phyloP scores from a whole-genome alignment of 495 filamentous ascomycete genomes.

The Xylaria venustula region DNA sequence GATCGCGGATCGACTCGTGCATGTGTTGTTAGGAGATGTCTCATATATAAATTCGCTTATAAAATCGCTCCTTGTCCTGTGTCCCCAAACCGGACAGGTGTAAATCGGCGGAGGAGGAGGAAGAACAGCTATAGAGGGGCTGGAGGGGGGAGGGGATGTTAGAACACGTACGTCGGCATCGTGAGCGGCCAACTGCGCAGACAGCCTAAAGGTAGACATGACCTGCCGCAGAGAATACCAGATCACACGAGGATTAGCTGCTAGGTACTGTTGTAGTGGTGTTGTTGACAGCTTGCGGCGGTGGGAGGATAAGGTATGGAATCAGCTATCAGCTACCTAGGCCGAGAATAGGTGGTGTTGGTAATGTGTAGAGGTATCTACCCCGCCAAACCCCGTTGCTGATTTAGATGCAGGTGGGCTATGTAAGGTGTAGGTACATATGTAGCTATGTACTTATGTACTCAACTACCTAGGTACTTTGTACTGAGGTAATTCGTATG shows the following conservation, averaged over 20 bases:
- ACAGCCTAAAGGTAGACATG: slow-evolving; percentile 71
- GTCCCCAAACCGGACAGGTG: not conserved
- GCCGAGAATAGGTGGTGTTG: not conserved
- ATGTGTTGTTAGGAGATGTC: too few relatives aligned
- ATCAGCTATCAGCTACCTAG: not conserved
- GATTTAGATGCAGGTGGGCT: not conserved
- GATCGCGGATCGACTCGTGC: too few relatives aligned
- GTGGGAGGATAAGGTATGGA: not conserved
- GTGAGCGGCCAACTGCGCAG: slow-evolving; percentile 76
- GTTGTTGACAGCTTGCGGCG: not conserved
- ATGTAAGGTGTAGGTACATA: not conserved
- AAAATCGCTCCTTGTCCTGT: not conserved
- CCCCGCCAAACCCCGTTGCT: slow-evolving; percentile 4
- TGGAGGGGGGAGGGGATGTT: slow-evolving; percentile 12
- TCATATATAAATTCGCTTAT: too few relatives aligned
- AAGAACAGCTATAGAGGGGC: too few relatives aligned
- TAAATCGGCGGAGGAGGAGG: not conserved
- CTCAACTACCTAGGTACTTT: too few relatives aligned
- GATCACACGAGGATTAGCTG: not conserved
- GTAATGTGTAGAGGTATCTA: not conserved
- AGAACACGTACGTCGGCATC: slow-evolving; percentile 70
- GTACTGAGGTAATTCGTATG: too few relatives aligned
- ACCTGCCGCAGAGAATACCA: not conserved
- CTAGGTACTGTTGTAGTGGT: not conserved
- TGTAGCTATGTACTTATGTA: not conserved